These are phyloP conservation scores for Tetracladium maxilliforme DNA, from an alignment of 2,329 filamentous ascomycete genomes.

Conservation along the genomic window DNA sequence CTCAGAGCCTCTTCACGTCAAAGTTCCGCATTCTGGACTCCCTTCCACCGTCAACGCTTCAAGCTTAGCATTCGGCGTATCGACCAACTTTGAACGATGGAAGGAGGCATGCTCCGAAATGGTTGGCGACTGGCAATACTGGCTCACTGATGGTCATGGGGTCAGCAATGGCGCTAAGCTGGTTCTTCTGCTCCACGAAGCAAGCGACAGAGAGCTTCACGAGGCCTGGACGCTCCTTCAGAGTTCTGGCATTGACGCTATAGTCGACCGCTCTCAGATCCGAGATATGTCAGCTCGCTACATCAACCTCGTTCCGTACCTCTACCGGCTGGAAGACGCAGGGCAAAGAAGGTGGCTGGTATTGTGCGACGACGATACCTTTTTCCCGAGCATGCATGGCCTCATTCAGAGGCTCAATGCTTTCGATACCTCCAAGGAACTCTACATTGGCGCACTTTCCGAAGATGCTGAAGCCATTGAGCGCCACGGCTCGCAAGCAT, in stretches of 20 bases:
- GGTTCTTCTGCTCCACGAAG: background rate
- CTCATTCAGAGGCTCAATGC: slow-evolving; percentile 8
- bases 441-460: slow-evolving; percentile 8
- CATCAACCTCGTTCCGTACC: slow-evolving; percentile 10
- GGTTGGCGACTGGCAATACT: slow-evolving; percentile 13
- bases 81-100: slow-evolving; percentile 13
- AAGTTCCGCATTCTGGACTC: no score
- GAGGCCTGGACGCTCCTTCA: slow-evolving; percentile 7
- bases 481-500: slow-evolving; percentile 9
- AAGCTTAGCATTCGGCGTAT: slow-evolving; percentile 11
- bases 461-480: slow-evolving; percentile 9
- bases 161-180: slow-evolving; percentile 6
- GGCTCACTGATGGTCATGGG: slow-evolving; percentile 13
- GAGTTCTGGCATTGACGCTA: slow-evolving; percentile 10
- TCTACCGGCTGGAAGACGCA: slow-evolving; percentile 8
- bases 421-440: slow-evolving; percentile 6
- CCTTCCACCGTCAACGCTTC: slow-evolving; percentile 8
- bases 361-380: slow-evolving; percentile 13
- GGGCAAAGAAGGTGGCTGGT: slow-evolving; percentile 10
- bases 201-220: background rate
- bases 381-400: slow-evolving; percentile 10
- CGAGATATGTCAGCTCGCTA: slow-evolving; percentile 8
- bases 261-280: slow-evolving; percentile 6
- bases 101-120: slow-evolving; percentile 12
- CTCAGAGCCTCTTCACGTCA: no score